Base-by-base conservation (phyloP, 805 yeast species). In the Metschnikowia lachancei region DNA sequence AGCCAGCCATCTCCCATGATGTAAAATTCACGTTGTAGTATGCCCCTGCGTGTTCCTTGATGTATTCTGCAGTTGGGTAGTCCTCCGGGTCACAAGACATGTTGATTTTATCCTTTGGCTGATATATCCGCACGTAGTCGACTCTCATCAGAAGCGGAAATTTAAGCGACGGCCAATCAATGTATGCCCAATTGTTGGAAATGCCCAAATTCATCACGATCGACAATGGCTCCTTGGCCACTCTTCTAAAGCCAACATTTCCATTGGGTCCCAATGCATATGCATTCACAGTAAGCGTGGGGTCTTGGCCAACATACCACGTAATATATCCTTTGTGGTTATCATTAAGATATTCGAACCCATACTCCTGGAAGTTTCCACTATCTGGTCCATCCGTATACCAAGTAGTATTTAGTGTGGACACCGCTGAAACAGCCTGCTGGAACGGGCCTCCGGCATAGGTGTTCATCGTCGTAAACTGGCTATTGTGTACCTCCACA, bases 381-480 rank as follows among this genome's bases (percentile, higher is more conserved):
- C 52, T 60, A 45, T 72, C 74, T 14, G 70, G 76, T 39, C 88
- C 88, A 49, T 60, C 64, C 60, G 88, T 83, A 65, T 86, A 91
- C 97, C 98, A 92, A 0, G 81, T 71, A 2, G 80, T 74, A 65
- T 90, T 91, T 55, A 92, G 72, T 1, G 87, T 83, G 0, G 97
- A 78, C 6, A 81, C 79, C 0, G 83, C 95, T 4, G 97, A 88
- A 16, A 92, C 76, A 41, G 97, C 97, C 68, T 92, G 92, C 70
- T 92, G 98, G 67, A 76, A 81, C 1, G 97, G 96, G 39, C 97
- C 97, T 49, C 98, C 99, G 26, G 87, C 75, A 67, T 88, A 91
- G 1, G 88, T 75, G 64, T 91, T 92, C 91, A 90, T 87, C 12
- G 83, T 63, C 1, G 97, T 86, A 36, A 85, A 70, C 0, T 86